Evolutionary conservation across 1,284 basidiomycete genomes (phyloP), one percentile per base, ranked within the genome.

Genomic region (Melampsora americana): DNA sequence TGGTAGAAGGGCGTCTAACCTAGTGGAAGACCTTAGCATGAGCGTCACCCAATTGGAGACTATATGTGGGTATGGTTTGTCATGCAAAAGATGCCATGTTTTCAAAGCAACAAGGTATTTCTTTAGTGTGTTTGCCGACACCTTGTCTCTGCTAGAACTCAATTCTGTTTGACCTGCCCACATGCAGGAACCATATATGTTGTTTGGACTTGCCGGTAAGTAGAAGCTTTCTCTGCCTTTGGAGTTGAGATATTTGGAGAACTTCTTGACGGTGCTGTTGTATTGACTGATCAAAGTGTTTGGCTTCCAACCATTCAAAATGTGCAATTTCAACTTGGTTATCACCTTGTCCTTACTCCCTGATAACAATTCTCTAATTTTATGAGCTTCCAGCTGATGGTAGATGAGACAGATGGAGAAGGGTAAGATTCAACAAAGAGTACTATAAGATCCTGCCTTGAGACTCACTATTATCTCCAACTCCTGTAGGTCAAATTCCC

Each of bases 201-300:
- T 5, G 11, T 2, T 6, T 4, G 18, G 30, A 6, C 30, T 32
- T 2, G 18, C 30, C 32, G 61, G 61, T 6, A 68, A 46, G 1
- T 11, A 2, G 48, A 68, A 68, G 2, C 28, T 26, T 0, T 6
- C n/a, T 6, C 28, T 26, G 7, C 18, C 28, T 0, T 9, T 20
- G 11, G n/a, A 46, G 0, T 23, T 11, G 5, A 6, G 20, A 14
- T 32, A 68, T 14, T 30, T 68, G 2, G 28, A 9, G 16, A 53
- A 68, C 35, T 68, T 68, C 16, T 35, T 50, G 5, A 68, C 46
- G 1, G 48, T 46, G 2, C n/a, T 11, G 48, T 68, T 68, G 48
- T 28, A 68, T n/a, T n/a, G n/a, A 7, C 66, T 46, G 12, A 56
- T 0, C 1, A 68, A 6, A 1, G 66, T 28, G 20, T 53, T 68